A percentile compares a stretch with the other conserved stretches of the same genome.
phyloP scores from a whole-genome alignment of 208 protist species.

The Acanthamoeba triangularis region DNA sequence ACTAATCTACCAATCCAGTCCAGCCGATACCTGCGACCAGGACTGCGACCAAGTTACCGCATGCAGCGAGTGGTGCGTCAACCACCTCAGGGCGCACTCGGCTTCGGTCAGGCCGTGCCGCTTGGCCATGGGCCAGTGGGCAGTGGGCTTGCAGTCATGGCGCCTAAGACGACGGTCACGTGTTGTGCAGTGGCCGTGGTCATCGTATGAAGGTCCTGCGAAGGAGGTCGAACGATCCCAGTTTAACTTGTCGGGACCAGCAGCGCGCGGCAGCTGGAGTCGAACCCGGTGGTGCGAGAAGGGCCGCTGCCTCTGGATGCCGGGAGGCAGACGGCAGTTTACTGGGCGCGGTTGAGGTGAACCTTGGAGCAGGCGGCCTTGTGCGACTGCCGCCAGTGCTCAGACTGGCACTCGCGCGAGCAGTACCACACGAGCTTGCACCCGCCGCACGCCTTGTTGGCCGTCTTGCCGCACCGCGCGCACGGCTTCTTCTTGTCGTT shows the following conservation, averaged over 20 bases:
- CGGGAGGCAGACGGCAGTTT: background rate
- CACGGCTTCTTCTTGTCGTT: background rate
- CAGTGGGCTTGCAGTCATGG: no score
- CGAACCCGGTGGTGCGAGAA: slow-evolving; percentile 72
- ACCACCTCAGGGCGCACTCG: slow-evolving; percentile 66
- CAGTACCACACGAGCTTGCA: background rate
- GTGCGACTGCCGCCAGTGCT: background rate
- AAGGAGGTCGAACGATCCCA: no score
- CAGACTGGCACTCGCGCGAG: background rate
- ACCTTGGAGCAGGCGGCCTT: no score
- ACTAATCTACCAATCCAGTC: no score
- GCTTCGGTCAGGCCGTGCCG: slow-evolving; percentile 47
- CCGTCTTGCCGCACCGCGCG: background rate
- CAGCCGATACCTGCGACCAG: no score
- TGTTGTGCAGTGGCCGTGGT: no score
- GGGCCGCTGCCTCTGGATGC: slow-evolving; percentile 58
- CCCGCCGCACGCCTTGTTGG: background rate
- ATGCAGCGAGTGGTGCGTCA: slow-evolving; percentile 75
- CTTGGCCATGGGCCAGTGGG: slow-evolving; percentile 62
- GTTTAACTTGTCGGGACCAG: slow-evolving; percentile 71
- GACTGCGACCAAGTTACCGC: no score
- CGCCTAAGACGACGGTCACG: no score
- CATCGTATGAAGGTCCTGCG: no score
- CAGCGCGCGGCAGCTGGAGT: slow-evolving; percentile 71
- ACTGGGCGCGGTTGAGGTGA: no score